Conservation (phyloP, 768 basidiomycete genomes). For the Suillus weaverae region DNA sequence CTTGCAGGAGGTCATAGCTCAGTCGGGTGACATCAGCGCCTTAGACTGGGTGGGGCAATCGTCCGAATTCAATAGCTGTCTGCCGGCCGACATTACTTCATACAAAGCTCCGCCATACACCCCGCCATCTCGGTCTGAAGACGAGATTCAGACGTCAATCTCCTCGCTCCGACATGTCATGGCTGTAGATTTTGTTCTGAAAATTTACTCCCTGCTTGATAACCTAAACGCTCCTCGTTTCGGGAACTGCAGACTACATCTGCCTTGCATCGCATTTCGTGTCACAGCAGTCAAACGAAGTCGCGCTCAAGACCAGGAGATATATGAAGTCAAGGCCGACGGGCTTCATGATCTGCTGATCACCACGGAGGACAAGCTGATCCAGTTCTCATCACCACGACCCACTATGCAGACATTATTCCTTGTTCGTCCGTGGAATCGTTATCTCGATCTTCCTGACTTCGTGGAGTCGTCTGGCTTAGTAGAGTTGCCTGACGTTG, state of each 20-base stretch:
- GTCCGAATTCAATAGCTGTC: too few relatives aligned
- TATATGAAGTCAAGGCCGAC: background rate
- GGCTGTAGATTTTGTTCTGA: background rate
- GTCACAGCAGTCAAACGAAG: background rate
- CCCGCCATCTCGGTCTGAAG: too few relatives aligned
- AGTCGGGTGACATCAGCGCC: too few relatives aligned
- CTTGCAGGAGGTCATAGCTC: too few relatives aligned
- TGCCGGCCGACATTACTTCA: too few relatives aligned
- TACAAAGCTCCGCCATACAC: too few relatives aligned
- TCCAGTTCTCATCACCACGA: background rate
- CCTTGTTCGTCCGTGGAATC: background rate
- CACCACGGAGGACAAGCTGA: background rate
- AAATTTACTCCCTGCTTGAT: background rate
- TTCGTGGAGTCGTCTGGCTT: too few relatives aligned
- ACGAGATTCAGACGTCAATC: background rate
- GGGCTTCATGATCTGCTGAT: background rate
- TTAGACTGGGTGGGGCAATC: too few relatives aligned
- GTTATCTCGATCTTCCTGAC: background rate
- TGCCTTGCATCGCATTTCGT: background rate
- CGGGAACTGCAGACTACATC: background rate
- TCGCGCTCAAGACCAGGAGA: background rate
- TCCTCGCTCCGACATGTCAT: background rate
- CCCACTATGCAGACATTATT: background rate
- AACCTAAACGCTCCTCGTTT: background rate
- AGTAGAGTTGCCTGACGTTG: background rate